phyloP scores from a whole-genome alignment of 2,329 filamentous ascomycete genomes.

The Microascus cirrosus region DNA sequence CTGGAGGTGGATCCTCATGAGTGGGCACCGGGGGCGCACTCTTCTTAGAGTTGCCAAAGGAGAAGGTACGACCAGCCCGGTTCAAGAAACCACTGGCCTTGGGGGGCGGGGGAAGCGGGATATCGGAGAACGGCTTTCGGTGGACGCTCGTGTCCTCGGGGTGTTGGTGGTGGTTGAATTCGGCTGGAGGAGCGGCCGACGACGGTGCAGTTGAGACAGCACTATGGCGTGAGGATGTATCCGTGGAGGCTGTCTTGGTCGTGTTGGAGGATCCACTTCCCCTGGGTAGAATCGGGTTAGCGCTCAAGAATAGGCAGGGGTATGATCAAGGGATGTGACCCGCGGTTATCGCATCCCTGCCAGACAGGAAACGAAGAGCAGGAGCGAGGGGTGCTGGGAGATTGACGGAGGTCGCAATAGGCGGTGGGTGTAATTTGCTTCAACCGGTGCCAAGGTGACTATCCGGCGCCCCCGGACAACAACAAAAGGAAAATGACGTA shows the following conservation, averaged over 20 bases:
- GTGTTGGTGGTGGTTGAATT: constrained; percentile 5
- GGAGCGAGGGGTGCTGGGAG: neutral
- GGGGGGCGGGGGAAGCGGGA: constrained; percentile 26
- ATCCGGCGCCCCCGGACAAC: neutral
- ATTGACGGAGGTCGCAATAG: neutral
- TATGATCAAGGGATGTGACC: neutral
- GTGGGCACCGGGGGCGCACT: constrained; percentile 16
- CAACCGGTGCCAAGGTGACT: neutral
- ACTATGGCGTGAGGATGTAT: constrained; percentile 51
- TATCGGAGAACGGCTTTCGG: constrained; percentile 25
- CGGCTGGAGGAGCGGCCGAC: constrained; percentile 27
- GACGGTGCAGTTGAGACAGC: constrained; percentile 51
- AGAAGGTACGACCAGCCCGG: constrained; percentile 46
- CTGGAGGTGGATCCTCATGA: constrained; percentile 17
- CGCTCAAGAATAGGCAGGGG: neutral
- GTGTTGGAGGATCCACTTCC: constrained; percentile 43
- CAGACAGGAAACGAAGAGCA: neutral
- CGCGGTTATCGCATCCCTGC: neutral
- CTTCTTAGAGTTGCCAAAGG: constrained; percentile 47
- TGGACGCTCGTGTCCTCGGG: neutral
- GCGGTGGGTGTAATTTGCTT: neutral
- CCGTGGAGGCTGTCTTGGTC: constrained; percentile 46
- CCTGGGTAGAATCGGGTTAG: neutral
- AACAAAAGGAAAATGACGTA: constrained; percentile 23
- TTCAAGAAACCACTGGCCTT: constrained; percentile 44